These are phyloP conservation scores for Nakazawaea laoshanensis DNA, from an alignment of 805 yeast species.

Conservation along the genomic window DNA sequence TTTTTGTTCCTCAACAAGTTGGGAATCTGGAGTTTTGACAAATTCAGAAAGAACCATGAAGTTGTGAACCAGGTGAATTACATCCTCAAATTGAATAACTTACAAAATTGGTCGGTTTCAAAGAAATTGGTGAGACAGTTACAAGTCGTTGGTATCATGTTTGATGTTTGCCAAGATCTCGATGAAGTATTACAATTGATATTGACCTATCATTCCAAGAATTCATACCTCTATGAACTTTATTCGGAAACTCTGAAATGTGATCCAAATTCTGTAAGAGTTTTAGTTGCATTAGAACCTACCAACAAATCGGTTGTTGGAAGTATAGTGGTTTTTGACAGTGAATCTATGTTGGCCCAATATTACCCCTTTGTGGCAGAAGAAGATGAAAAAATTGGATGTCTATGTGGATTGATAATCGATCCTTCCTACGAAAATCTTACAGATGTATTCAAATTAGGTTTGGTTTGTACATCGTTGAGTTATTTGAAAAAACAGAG, in stretches of 20 bases:
- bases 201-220: constrained; percentile 15
- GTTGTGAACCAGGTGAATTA: constrained; percentile 11
- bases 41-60: constrained; percentile 2
- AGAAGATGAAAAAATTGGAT: constrained; percentile 28
- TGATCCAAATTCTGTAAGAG: constrained; percentile 11
- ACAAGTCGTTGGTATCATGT: constrained; percentile 48
- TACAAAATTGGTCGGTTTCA: constrained; percentile 43
- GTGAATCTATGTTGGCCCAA: constrained; percentile 32
- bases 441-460: constrained; percentile 45
- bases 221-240: constrained; percentile 15
- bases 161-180: constrained; percentile 42
- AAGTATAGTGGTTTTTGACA: constrained; percentile 37
- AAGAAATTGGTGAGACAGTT: constrained; percentile 44
- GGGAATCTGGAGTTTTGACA: constrained; percentile 8
- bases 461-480: constrained; percentile 48
- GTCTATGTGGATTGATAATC: constrained; percentile 42
- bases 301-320: constrained; percentile 45
- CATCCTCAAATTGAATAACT: constrained; percentile 31
- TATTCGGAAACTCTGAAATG: constrained; percentile 15
- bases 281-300: constrained; percentile 47
- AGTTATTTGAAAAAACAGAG: constrained; percentile 30
- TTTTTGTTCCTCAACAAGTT: constrained; percentile 4
- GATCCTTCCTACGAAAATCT: constrained; percentile 45
- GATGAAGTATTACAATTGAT: constrained; percentile 34
- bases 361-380: constrained; percentile 43